Conservation (phyloP, 148 eudicot species). For the Rhododendron griersonianum region DNA sequence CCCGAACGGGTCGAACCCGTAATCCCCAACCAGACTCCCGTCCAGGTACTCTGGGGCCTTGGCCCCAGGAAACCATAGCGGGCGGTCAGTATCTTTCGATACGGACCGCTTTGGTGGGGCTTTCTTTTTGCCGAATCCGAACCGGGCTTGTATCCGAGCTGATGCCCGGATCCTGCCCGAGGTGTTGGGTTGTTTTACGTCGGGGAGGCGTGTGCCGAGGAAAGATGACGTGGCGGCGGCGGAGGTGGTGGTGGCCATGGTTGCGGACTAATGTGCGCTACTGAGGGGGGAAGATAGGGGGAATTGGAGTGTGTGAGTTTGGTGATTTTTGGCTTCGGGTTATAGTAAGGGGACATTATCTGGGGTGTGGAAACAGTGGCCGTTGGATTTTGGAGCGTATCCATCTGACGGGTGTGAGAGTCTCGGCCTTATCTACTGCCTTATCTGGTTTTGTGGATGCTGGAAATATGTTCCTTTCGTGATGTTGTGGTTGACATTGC, state of each 20-base stretch:
- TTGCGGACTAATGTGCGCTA: background rate
- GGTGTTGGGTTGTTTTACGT: conserved; percentile 24
- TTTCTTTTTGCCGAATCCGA: conserved; percentile 69
- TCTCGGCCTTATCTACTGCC: conserved; percentile 57
- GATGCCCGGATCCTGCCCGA: conserved; percentile 18
- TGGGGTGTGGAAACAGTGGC: conserved; percentile 19
- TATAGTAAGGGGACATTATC: conserved; percentile 21
- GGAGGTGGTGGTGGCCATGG: conserved; percentile 51
- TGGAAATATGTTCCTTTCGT: background rate
- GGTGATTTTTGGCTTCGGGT: conserved; percentile 25
- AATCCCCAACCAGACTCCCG: conserved; percentile 72
- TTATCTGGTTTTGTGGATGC: conserved; percentile 54
- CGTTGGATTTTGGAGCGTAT: conserved; percentile 58
- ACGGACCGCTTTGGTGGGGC: conserved; percentile 43
- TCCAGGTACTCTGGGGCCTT: conserved; percentile 74
- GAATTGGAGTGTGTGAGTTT: conserved; percentile 9
- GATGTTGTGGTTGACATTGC: conserved; percentile 15
- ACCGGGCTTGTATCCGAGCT: conserved; percentile 52
- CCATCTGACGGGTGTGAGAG: conserved; percentile 58
- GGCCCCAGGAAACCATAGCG: conserved; percentile 93
- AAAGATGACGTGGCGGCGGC: conserved; percentile 72
- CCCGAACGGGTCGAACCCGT: conserved; percentile 95
- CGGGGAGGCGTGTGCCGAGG: conserved; percentile 66
- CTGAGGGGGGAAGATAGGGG: background rate
- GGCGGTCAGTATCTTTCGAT: conserved; percentile 46